Conservation (phyloP, 1,284 basidiomycete genomes). For the Heterobasidion irregulare region DNA sequence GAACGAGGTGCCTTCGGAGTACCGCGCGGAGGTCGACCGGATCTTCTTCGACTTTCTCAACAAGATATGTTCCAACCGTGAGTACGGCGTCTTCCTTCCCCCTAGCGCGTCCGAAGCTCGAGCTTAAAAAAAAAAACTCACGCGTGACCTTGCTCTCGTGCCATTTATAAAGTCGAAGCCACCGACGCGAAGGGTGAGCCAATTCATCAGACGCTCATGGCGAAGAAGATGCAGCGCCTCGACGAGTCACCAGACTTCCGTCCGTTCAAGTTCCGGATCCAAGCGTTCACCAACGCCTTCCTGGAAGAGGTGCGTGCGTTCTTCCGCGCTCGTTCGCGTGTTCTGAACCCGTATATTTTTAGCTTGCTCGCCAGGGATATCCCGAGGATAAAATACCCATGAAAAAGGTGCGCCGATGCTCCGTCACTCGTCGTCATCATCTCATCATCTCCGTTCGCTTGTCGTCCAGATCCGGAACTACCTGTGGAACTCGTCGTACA, state of each 20-base stretch:
- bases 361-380: slow-evolving; percentile 75
- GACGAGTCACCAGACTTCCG: slow-evolving; percentile 96
- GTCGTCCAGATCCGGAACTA: slow-evolving; percentile 85
- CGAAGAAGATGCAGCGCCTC: slow-evolving; percentile 94
- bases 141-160: background rate
- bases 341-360: slow-evolving; percentile 10
- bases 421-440: background rate
- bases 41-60: slow-evolving; percentile 92
- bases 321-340: slow-evolving; percentile 4
- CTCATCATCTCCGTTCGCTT: slow-evolving; percentile 1
- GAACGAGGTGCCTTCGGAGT: slow-evolving; percentile 75
- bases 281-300: slow-evolving; percentile 97
- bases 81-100: slow-evolving; percentile 21
- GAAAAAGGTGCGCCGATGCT: slow-evolving; percentile 58
- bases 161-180: slow-evolving; percentile 65
- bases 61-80: slow-evolving; percentile 85
- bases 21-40: slow-evolving; percentile 76
- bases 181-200: slow-evolving; percentile 93
- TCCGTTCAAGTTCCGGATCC: slow-evolving; percentile 99
- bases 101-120: too few relatives aligned
- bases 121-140: too few relatives aligned
- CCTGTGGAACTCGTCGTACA: slow-evolving; percentile 90
- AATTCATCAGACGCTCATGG: slow-evolving; percentile 98
- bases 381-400: slow-evolving; percentile 83
- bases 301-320: slow-evolving; percentile 69